Conservation (phyloP, 176 grass and related monocot genomes). For the Musa acuminata region DNA sequence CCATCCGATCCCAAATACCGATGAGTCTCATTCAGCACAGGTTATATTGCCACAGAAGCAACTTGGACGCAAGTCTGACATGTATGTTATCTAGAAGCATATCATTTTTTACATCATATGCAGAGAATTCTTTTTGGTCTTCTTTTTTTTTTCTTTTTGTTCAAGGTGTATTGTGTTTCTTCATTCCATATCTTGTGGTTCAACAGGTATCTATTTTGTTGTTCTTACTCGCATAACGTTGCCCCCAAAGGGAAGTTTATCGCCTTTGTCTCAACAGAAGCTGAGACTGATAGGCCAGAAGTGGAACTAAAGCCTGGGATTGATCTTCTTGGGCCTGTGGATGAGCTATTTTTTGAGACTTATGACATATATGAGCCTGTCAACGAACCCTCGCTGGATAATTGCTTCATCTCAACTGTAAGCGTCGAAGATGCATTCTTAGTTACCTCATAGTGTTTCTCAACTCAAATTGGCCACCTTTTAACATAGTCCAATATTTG, state of each 20-base stretch:
- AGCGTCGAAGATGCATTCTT: conserved; percentile 1
- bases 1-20: conserved; percentile 67
- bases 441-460: neutral
- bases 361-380: conserved; percentile 83
- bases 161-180: neutral
- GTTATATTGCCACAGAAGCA: conserved; percentile 92
- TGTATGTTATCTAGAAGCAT: conserved; percentile 37
- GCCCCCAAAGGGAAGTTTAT: conserved; percentile 86
- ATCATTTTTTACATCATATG: neutral
- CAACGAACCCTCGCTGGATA: conserved; percentile 73
- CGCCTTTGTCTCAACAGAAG: conserved; percentile 80
- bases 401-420: conserved; percentile 82
- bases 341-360: conserved; percentile 80
- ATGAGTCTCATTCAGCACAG: conserved; percentile 86
- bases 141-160: conserved; percentile 3
- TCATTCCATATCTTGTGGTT: conserved; percentile 18
- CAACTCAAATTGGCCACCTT: conserved; percentile 11
- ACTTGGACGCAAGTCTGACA: conserved; percentile 81
- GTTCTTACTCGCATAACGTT: conserved; percentile 83
- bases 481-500: conserved; percentile 15
- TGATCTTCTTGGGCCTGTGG: conserved; percentile 67
- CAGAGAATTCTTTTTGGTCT: neutral
- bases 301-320: conserved; percentile 67
- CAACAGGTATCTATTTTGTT: conserved; percentile 89
- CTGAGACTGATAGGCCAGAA: conserved; percentile 58